These are phyloP conservation scores for Quercus variabilis DNA, from an alignment of 306 rosid genomes.

Conservation along the genomic window DNA sequence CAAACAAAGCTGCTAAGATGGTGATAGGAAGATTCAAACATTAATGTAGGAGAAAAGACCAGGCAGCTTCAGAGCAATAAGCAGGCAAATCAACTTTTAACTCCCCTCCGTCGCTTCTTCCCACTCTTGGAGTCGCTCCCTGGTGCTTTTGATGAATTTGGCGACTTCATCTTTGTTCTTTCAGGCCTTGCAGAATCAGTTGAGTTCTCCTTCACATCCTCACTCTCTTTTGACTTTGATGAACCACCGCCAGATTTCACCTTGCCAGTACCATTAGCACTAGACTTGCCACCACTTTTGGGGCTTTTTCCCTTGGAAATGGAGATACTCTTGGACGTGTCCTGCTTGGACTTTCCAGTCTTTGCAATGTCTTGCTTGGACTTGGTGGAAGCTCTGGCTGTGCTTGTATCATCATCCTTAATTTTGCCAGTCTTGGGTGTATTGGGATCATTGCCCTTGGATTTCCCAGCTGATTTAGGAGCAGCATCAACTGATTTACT, in stretches of 20 bases:
- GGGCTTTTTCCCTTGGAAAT: conserved; percentile 53
- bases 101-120: conserved; percentile 66
- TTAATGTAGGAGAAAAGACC: not conserved
- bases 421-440: conserved; percentile 44
- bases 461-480: conserved; percentile 42
- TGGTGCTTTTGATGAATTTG: conserved; percentile 44
- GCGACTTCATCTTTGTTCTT: conserved; percentile 45
- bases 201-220: conserved; percentile 34
- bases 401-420: conserved; percentile 51
- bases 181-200: conserved; percentile 37
- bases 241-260: conserved; percentile 36
- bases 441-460: conserved; percentile 37
- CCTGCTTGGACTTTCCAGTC: conserved; percentile 57
- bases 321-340: conserved; percentile 39
- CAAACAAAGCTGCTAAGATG: conserved; percentile 18
- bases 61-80: conserved; percentile 8
- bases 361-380: conserved; percentile 54
- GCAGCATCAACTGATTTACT: conserved; percentile 39
- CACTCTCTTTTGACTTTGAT: conserved; percentile 40
- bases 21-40: conserved; percentile 12
- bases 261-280: conserved; percentile 42
- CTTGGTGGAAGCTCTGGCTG: conserved; percentile 41
- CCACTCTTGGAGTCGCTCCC: conserved; percentile 55
- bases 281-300: conserved; percentile 51
- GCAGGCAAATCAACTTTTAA: conserved; percentile 27